phyloP scores from a whole-genome alignment of 352 stramenopile genomes.

The Phytophthora pseudosyringae region DNA sequence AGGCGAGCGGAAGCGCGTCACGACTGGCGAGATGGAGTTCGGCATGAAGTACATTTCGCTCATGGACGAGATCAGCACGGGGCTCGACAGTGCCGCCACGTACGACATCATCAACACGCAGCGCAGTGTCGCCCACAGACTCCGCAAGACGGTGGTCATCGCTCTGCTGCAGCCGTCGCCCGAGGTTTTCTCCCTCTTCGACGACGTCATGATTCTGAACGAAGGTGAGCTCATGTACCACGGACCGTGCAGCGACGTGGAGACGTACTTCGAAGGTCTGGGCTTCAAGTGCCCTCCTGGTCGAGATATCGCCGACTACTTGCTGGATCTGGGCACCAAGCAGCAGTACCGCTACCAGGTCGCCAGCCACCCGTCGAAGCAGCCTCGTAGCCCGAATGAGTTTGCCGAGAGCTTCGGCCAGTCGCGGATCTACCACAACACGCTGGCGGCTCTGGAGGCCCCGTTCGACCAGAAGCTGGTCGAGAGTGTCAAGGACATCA shows the following conservation, averaged over 20 bases:
- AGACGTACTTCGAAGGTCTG: slow-evolving; percentile 42
- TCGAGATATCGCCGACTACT: slow-evolving; percentile 37
- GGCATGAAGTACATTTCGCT: slow-evolving; percentile 70
- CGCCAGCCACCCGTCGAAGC: slow-evolving; percentile 4
- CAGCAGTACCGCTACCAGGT: slow-evolving; percentile 30
- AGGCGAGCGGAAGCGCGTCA: slow-evolving; percentile 75
- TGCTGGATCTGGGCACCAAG: slow-evolving; percentile 42
- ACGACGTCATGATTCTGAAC: too few relatives aligned
- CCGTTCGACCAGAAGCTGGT: slow-evolving; percentile 27
- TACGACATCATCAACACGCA: slow-evolving; percentile 43
- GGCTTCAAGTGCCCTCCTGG: slow-evolving; percentile 36
- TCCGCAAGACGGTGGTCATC: too few relatives aligned
- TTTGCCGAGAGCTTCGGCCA: slow-evolving; percentile 40
- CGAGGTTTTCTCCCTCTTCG: too few relatives aligned
- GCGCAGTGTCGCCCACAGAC: too few relatives aligned
- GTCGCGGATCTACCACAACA: slow-evolving; percentile 27
- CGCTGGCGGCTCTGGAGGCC: slow-evolving; percentile 7
- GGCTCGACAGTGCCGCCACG: slow-evolving; percentile 80
- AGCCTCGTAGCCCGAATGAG: slow-evolving; percentile 20
- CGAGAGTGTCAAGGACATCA: slow-evolving; percentile 28
- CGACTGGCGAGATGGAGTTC: slow-evolving; percentile 72
- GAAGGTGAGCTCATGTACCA: too few relatives aligned
- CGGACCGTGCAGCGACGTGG: slow-evolving; percentile 20
- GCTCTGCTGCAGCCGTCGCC: too few relatives aligned
- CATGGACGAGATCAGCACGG: slow-evolving; percentile 93